Conservation (phyloP, 2,329 filamentous ascomycete species). For the Cryphonectria carpinicola region DNA sequence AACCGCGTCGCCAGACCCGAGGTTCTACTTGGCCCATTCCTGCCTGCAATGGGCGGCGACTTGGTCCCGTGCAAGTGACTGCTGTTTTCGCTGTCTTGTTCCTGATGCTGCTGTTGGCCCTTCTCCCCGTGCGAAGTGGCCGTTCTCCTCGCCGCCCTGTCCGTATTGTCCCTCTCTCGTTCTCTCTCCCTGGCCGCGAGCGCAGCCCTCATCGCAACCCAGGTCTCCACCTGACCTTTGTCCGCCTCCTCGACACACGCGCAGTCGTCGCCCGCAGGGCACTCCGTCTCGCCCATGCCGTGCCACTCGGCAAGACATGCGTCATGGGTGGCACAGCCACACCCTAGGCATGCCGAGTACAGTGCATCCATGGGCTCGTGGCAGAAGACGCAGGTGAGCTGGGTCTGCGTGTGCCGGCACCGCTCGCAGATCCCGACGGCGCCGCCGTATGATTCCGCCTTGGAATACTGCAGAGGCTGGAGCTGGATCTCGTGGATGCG, state of each 20-base stretch:
- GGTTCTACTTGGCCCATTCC: slow-evolving; percentile 18
- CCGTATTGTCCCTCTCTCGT: slow-evolving; percentile 45
- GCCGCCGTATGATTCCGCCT: slow-evolving; percentile 44
- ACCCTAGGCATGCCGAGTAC: slow-evolving; percentile 64
- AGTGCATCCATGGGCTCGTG: slow-evolving; percentile 62
- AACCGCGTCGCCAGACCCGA: slow-evolving; percentile 27
- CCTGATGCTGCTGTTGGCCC: slow-evolving; percentile 7
- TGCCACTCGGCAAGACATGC: slow-evolving; percentile 64
- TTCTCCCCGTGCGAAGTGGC: slow-evolving; percentile 23
- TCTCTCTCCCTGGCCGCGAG: slow-evolving; percentile 35
- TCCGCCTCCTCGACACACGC: slow-evolving; percentile 61
- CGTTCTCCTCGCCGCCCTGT: slow-evolving; percentile 19
- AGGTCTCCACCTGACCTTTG: slow-evolving; percentile 63
- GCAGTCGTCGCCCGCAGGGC: slow-evolving; percentile 68
- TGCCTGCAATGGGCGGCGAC: slow-evolving; percentile 28
- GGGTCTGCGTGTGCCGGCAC: slow-evolving; percentile 59
- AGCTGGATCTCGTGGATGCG: slow-evolving; percentile 65
- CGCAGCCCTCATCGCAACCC: slow-evolving; percentile 58
- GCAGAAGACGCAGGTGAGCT: slow-evolving; percentile 66
- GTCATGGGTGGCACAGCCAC: slow-evolving; percentile 65
- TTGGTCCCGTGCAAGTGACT: slow-evolving; percentile 20
- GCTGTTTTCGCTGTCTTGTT: slow-evolving; percentile 27
- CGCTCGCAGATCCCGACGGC: slow-evolving; percentile 54
- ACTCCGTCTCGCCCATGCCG: slow-evolving; percentile 57
- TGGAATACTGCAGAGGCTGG: slow-evolving; percentile 58